Conservation (phyloP, 2,329 filamentous ascomycete genomes). For the Exophiala xenobiotica region DNA sequence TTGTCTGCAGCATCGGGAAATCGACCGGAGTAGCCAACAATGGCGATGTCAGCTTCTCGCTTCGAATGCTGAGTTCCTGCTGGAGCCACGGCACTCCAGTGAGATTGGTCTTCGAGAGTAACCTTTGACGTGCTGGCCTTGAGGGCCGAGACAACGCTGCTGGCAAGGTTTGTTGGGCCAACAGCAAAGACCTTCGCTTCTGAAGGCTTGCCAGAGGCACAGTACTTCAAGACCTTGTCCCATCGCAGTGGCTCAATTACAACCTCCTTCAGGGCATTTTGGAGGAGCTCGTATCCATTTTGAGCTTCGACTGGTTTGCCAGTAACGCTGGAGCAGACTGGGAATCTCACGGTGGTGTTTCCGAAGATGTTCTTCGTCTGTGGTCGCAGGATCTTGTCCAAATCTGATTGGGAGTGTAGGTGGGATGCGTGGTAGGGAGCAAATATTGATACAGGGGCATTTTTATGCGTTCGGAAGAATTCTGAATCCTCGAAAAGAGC, state of each 20-base stretch:
- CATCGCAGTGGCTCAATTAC: constrained; percentile 41
- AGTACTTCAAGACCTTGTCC: constrained; percentile 40
- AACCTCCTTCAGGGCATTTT: constrained; percentile 39
- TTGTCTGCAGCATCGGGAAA: constrained; percentile 72
- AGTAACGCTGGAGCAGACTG: constrained; percentile 41
- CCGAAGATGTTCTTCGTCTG: constrained; percentile 35
- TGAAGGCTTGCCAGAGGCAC: constrained; percentile 25
- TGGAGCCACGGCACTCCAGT: constrained; percentile 39
- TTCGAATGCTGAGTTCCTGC: constrained; percentile 37
- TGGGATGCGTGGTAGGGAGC: constrained; percentile 61
- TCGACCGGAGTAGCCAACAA: constrained; percentile 78
- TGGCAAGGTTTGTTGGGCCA: constrained; percentile 55
- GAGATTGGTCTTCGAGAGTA: constrained; percentile 37
- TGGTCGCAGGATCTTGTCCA: constrained; percentile 51
- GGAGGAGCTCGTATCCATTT: constrained; percentile 37
- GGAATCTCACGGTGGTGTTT: constrained; percentile 34
- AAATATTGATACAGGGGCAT: constrained; percentile 55
- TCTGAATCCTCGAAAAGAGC: constrained; percentile 51
- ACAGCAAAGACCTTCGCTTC: constrained; percentile 47
- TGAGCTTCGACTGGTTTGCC: constrained; percentile 35
- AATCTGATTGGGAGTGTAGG: constrained; percentile 51
- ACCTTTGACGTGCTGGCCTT: constrained; percentile 40
- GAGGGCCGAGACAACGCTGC: constrained; percentile 55
- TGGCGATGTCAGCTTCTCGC: constrained; percentile 70
- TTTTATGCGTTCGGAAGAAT: constrained; percentile 51